A percentile compares a stretch with the other conserved stretches of the same genome.
Evolutionary conservation across 2,329 filamentous ascomycete genomes (phyloP).

Genomic region (Colletotrichum tofieldiae): DNA sequence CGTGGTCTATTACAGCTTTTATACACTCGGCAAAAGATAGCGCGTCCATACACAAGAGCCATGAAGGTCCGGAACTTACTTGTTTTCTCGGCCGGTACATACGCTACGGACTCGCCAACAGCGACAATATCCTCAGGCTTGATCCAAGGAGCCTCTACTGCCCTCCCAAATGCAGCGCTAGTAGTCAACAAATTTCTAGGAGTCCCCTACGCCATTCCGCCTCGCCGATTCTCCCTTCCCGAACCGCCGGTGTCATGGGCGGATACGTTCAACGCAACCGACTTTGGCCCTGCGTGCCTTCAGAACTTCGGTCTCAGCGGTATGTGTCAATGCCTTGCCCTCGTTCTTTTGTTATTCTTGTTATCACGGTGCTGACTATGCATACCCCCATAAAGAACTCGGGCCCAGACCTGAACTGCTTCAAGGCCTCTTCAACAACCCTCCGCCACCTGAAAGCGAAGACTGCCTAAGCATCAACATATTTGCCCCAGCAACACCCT

Average conservation of each 20-base stretch:
- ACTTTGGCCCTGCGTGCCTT: conserved; percentile 30
- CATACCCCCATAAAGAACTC: conserved; percentile 40
- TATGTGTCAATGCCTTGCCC: neutral
- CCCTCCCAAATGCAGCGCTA: neutral
- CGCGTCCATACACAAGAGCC: neutral
- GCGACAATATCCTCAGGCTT: conserved; percentile 18
- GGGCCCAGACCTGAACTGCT: conserved; percentile 44
- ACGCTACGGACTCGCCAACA: neutral
- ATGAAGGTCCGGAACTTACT: conserved; percentile 1
- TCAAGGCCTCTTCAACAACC: conserved; percentile 44
- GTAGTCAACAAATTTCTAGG: conserved; percentile 59
- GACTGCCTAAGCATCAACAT: conserved; percentile 50
- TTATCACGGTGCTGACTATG: neutral
- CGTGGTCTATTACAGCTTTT: neutral
- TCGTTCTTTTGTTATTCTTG: neutral
- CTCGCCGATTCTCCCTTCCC: conserved; percentile 45
- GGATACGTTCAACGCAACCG: neutral
- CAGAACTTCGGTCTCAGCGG: conserved; percentile 34
- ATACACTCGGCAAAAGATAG: neutral
- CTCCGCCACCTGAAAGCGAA: conserved; percentile 46
- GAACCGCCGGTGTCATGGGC: neutral
- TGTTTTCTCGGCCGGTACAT: neutral
- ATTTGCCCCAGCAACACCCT: conserved; percentile 44
- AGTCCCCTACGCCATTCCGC: conserved; percentile 71
- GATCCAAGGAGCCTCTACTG: conserved; percentile 2